phyloP scores from a whole-genome alignment of 495 filamentous ascomycete genomes.

The Penicillium lagena region DNA sequence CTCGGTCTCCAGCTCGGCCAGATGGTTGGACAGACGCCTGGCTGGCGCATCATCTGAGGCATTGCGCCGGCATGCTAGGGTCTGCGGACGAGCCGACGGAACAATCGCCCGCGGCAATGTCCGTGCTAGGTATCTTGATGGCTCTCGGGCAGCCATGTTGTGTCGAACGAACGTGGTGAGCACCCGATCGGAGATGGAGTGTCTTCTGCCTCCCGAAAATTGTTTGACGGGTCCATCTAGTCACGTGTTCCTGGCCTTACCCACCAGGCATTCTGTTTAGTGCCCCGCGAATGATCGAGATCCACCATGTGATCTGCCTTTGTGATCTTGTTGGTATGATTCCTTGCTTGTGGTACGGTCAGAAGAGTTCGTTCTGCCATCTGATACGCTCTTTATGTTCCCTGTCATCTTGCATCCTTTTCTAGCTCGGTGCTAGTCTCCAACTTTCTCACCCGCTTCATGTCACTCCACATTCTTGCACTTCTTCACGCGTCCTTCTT shows the following conservation, averaged over 20 bases:
- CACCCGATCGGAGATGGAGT: constrained; percentile 2
- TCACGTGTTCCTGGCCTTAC: constrained; percentile 16
- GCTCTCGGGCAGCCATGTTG: constrained; percentile 37
- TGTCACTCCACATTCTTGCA: constrained; percentile 12
- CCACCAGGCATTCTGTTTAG: constrained; percentile 5
- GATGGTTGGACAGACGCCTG: constrained; percentile 21
- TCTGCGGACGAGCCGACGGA: constrained; percentile 28
- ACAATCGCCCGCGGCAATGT: constrained; percentile 32
- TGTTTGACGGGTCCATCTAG: constrained; percentile 18
- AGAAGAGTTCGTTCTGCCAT: constrained; percentile 3
- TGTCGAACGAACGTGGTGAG: constrained; percentile 10
- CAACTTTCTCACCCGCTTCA: constrained; percentile 16
- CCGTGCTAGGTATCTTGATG: constrained; percentile 37
- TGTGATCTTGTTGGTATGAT: background rate
- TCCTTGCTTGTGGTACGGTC: no score
- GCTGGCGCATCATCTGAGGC: constrained; percentile 38
- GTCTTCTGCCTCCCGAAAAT: constrained; percentile 22
- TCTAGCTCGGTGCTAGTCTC: constrained; percentile 9
- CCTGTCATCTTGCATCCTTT: constrained; percentile 26
- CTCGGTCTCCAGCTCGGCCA: constrained; percentile 33
- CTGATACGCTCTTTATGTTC: constrained; percentile 18
- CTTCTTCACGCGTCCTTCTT: background rate
- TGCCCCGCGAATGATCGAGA: background rate
- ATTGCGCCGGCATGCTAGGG: constrained; percentile 37
- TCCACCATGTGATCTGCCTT: background rate